These are phyloP conservation scores for Calonectria fujianensis DNA, from an alignment of 2,329 filamentous ascomycete genomes.

Conservation along the genomic window DNA sequence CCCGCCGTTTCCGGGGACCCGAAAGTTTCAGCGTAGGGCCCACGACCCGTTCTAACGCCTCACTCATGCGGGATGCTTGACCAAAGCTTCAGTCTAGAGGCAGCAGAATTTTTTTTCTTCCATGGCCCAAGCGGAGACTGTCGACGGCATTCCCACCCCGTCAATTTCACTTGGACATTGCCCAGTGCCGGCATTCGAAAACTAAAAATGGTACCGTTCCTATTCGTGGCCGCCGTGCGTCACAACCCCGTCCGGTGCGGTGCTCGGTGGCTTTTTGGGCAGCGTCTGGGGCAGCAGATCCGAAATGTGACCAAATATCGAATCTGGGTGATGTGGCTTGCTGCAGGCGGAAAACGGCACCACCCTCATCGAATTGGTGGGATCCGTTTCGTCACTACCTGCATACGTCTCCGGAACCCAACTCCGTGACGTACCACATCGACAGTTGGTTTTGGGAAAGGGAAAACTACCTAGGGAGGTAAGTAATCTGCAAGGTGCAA, in stretches of 20 bases:
- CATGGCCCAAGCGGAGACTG: slow-evolving; percentile 32
- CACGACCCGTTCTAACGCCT: slow-evolving; percentile 30
- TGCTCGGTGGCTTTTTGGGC: slow-evolving; percentile 14
- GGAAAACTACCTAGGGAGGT: slow-evolving; percentile 3
- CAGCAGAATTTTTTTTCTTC: slow-evolving; percentile 39
- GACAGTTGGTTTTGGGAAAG: slow-evolving; percentile 4
- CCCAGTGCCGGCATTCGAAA: slow-evolving; percentile 33
- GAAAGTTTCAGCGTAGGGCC: slow-evolving; percentile 29
- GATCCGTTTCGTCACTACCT: slow-evolving; percentile 36
- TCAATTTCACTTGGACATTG: slow-evolving; percentile 46
- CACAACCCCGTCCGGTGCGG: slow-evolving; percentile 8
- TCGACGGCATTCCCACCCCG: slow-evolving; percentile 45
- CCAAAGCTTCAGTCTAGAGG: slow-evolving; percentile 22
- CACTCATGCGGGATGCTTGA: slow-evolving; percentile 32
- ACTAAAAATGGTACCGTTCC: slow-evolving; percentile 25
- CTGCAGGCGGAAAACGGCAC: slow-evolving; percentile 30
- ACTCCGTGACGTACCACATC: slow-evolving; percentile 29
- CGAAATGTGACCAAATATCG: slow-evolving; percentile 30
- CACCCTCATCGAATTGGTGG: slow-evolving; percentile 21
- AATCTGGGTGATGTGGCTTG: slow-evolving; percentile 25
- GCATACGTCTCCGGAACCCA: slow-evolving; percentile 18
- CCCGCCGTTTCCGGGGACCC: slow-evolving; percentile 35
- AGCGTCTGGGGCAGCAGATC: slow-evolving; percentile 12
- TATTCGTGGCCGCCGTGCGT: slow-evolving; percentile 9
- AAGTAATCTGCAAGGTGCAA: slow-evolving; percentile 26